These are phyloP conservation scores for Yamadazyma insecticola DNA, from an alignment of 805 yeast genomes.

Conservation along the genomic window DNA sequence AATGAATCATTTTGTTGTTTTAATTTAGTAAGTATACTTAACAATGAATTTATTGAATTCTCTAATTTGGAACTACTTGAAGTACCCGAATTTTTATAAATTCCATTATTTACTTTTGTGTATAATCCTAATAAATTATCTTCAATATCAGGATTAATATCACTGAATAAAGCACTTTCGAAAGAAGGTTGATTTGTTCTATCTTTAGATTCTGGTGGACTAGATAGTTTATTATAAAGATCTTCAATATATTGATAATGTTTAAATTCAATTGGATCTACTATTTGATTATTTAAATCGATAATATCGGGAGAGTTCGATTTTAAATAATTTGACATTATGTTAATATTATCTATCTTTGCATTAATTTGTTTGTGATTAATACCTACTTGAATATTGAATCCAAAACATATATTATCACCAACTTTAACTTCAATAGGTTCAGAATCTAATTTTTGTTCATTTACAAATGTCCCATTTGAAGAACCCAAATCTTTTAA, in stretches of 20 bases:
- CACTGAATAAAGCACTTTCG: conserved; percentile 54
- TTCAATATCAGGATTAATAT: conserved; percentile 46
- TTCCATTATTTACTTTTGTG: conserved; percentile 48
- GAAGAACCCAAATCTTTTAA: conserved; percentile 85
- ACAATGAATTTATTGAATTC: conserved; percentile 49
- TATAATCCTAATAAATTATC: conserved; percentile 46
- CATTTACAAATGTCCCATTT: conserved; percentile 92
- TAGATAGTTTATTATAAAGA: conserved; percentile 13
- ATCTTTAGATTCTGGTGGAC: conserved; percentile 1
- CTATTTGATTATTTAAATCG: not conserved
- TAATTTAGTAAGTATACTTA: conserved; percentile 52
- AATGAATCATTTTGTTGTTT: conserved; percentile 56
- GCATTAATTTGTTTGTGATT: conserved; percentile 87
- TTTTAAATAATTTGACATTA: conserved; percentile 32
- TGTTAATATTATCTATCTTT: conserved; percentile 66
- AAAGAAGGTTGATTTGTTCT: conserved; percentile 4
- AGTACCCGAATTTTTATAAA: conserved; percentile 55
- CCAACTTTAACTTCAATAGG: conserved; percentile 65
- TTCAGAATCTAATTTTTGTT: conserved; percentile 58
- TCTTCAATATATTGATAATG: conserved; percentile 34
- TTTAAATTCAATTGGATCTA: conserved; percentile 24
- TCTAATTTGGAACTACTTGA: conserved; percentile 54
- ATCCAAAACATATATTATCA: conserved; percentile 90
- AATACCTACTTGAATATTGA: conserved; percentile 67
- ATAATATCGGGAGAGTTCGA: conserved; percentile 3